Conservation (phyloP, 2,329 filamentous ascomycete species). For the Penicillium palitans region DNA sequence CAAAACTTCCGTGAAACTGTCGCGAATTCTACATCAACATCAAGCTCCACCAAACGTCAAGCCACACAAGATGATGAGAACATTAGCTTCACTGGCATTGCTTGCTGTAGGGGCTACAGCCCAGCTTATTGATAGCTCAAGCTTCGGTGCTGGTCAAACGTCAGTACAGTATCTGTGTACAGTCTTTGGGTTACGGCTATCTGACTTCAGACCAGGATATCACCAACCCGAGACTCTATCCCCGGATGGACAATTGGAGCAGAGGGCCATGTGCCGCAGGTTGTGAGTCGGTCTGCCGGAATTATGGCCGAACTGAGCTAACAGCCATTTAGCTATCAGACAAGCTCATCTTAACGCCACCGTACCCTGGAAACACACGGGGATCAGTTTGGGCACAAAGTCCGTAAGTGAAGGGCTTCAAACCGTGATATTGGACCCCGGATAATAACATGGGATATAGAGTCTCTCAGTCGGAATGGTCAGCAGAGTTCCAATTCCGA, state of each 20-base stretch:
- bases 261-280: constrained; percentile 56
- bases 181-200: constrained; percentile 3
- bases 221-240: constrained; percentile 52
- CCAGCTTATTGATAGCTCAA: constrained; percentile 70
- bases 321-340: constrained; percentile 65
- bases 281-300: constrained; percentile 38
- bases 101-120: constrained; percentile 57
- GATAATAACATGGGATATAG: constrained; percentile 30
- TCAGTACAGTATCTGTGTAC: constrained; percentile 36
- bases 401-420: constrained; percentile 36
- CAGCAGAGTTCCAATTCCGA: constrained; percentile 81
- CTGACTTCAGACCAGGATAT: constrained; percentile 55
- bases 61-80: constrained; percentile 40
- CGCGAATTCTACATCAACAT: not conserved
- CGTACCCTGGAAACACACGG: constrained; percentile 79
- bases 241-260: constrained; percentile 58
- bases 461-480: constrained; percentile 66
- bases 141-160: constrained; percentile 72
- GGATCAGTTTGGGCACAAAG: constrained; percentile 78
- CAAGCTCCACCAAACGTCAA: constrained; percentile 1
- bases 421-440: not conserved
- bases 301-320: constrained; percentile 3
- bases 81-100: constrained; percentile 44
- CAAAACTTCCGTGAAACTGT: not conserved
- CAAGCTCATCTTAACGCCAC: constrained; percentile 86